Evolutionary conservation across 805 yeast species (phyloP), one percentile per base, ranked within the genome.

Genomic region (Saccharomycopsis selenospora): DNA sequence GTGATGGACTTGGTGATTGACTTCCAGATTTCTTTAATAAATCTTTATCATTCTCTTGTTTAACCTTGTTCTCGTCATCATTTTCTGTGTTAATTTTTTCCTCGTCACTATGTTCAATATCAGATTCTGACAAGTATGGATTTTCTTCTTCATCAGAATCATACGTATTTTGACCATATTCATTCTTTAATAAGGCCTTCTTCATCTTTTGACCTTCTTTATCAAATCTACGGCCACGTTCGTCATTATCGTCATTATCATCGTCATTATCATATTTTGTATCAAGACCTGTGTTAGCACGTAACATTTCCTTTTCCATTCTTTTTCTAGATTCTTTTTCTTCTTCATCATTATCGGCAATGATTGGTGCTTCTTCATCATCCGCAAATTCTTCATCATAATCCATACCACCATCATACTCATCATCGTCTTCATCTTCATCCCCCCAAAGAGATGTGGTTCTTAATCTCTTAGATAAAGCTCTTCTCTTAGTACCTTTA

Each of bases 281-380:
- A 68, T 55, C 57, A 6, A 61, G 61, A 51, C 86, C 75, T 40
- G 83, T 85, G 46, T 82, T 82, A 2, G 95, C 95, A 55, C 80
- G 76, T 51, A 83, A 68, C 95, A 85, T 86, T 63, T 87, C 95
- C 55, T 75, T 80, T 63, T 86, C 88, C 62, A 87, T 82, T 58
- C 85, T 81, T 56, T 74, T 77, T 65, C 93, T 96, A 45, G 89
- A 85, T 54, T 88, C 85, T 63, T 85, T 89, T 63, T 87, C 85
- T 61, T 93, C 98, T 60, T 93, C 96, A 61, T 91, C 98, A 53
- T 90, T 80, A 42, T 96, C 96, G 60, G 91, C 98, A 73, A 91
- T 79, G 51, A 93, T 85, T 25, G 99, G 99, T 1, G 98, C 98
- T 63, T 91, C 99, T 68, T 93, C 99, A 64, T 93, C 99, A 65